Evolutionary conservation across 2,329 filamentous ascomycete species (phyloP).

Genomic region (Arachnopeziza araneosa): DNA sequence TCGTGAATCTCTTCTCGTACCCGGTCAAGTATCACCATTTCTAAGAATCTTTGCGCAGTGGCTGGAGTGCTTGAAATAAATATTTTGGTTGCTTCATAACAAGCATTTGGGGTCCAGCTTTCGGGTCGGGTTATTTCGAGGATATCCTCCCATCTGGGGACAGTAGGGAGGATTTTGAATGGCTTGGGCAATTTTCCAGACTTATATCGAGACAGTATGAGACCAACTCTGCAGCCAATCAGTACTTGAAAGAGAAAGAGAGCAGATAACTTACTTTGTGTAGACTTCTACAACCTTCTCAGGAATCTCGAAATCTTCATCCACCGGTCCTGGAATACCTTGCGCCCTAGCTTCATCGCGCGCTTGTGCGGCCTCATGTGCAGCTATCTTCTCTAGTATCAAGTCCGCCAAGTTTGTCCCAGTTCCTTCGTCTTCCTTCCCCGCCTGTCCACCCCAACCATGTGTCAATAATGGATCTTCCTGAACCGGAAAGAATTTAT

Average conservation of each 20-base stretch:
- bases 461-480: conserved; percentile 39
- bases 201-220: conserved; percentile 88
- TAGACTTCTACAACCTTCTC: conserved; percentile 93
- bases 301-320: conserved; percentile 81
- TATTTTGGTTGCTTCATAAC: conserved; percentile 84
- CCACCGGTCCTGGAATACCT: conserved; percentile 39
- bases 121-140: conserved; percentile 80
- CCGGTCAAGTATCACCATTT: conserved; percentile 78
- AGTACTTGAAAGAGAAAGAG: conserved; percentile 7
- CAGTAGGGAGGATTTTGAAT: conserved; percentile 91
- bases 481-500: conserved; percentile 75
- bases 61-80: conserved; percentile 81
- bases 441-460: conserved; percentile 31
- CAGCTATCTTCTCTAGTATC: conserved; percentile 90
- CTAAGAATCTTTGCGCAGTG: conserved; percentile 78
- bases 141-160: conserved; percentile 88
- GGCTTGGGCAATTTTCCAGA: conserved; percentile 95
- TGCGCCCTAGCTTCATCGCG: conserved; percentile 27
- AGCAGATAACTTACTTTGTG: conserved; percentile 57
- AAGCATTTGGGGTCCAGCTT: conserved; percentile 67
- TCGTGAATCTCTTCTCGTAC: conserved; percentile 95
- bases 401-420: conserved; percentile 83
- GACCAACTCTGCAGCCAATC: conserved; percentile 57
- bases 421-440: conserved; percentile 41
- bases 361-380: conserved; percentile 69